Evolutionary conservation across 2,329 filamentous ascomycete species (phyloP).

Genomic region (Fusarium compactum): DNA sequence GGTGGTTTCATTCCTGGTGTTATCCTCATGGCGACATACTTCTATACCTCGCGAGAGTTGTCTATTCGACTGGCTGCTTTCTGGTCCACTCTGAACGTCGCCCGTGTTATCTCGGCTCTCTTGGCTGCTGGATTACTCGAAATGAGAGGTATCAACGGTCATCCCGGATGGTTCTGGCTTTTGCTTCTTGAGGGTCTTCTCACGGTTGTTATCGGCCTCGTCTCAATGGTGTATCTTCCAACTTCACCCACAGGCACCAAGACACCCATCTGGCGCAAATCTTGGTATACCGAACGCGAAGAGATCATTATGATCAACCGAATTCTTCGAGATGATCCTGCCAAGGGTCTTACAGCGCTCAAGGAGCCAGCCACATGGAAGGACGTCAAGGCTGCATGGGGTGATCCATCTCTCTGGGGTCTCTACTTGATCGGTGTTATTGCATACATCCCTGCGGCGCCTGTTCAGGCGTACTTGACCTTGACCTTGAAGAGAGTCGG

Average conservation of each 20-base stretch:
- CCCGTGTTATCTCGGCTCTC: constrained; percentile 61
- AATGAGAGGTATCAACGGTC: constrained; percentile 61
- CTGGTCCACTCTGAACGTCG: constrained; percentile 67
- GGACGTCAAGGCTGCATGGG: constrained; percentile 60
- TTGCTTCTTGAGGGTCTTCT: constrained; percentile 57
- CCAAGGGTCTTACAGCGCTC: constrained; percentile 62
- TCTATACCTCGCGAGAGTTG: constrained; percentile 76
- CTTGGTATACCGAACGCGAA: constrained; percentile 76
- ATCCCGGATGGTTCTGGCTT: constrained; percentile 68
- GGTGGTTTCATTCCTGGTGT: constrained; percentile 70
- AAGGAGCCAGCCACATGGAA: constrained; percentile 57
- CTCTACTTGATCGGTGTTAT: constrained; percentile 63
- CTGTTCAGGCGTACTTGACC: constrained; percentile 64
- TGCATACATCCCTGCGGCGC: constrained; percentile 62
- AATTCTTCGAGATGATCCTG: constrained; percentile 65
- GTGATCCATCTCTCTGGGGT: constrained; percentile 62
- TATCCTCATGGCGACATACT: constrained; percentile 77
- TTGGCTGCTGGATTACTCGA: constrained; percentile 61
- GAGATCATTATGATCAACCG: constrained; percentile 78
- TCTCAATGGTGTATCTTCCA: constrained; percentile 71
- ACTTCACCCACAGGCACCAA: constrained; percentile 74
- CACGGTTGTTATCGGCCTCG: constrained; percentile 64
- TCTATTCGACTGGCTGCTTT: constrained; percentile 76
- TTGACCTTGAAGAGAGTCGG: constrained; percentile 68
- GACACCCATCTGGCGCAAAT: constrained; percentile 68